Evolutionary conservation across 305 asterid species (phyloP).

Genomic region (Solanum hybrid): DNA sequence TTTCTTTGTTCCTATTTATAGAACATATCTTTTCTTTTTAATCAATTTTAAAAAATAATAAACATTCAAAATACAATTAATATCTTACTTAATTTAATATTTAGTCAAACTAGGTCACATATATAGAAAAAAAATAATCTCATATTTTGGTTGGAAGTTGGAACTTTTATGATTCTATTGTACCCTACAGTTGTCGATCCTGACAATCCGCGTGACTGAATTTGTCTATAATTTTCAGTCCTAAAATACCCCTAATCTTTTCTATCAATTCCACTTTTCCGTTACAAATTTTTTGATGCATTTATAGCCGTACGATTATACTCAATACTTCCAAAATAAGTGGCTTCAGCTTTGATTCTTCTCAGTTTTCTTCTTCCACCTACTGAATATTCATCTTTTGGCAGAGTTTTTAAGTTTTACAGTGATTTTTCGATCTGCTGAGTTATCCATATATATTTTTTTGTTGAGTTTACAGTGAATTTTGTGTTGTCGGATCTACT

Average conservation of each 20-base stretch:
- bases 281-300: neutral
- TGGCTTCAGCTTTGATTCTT: neutral
- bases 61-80: too few species aligned
- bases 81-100: too few species aligned
- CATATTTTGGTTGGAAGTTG: neutral
- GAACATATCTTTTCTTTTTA: neutral
- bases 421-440: neutral
- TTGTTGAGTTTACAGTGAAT: neutral
- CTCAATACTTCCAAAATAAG: neutral
- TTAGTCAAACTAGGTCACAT: neutral
- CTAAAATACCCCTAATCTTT: neutral
- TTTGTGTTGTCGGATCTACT: neutral
- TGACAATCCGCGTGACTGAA: neutral
- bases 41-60: too few species aligned
- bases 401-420: neutral
- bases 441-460: neutral
- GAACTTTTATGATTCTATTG: neutral
- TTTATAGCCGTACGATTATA: slow-evolving; percentile 9
- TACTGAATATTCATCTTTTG: neutral
- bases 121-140: too few species aligned
- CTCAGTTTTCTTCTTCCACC: neutral
- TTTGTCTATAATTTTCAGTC: neutral
- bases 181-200: neutral
- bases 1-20: neutral
- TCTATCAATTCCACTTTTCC: neutral